Conservation (phyloP, 1,284 basidiomycete species). For the Trametes versicolor region DNA sequence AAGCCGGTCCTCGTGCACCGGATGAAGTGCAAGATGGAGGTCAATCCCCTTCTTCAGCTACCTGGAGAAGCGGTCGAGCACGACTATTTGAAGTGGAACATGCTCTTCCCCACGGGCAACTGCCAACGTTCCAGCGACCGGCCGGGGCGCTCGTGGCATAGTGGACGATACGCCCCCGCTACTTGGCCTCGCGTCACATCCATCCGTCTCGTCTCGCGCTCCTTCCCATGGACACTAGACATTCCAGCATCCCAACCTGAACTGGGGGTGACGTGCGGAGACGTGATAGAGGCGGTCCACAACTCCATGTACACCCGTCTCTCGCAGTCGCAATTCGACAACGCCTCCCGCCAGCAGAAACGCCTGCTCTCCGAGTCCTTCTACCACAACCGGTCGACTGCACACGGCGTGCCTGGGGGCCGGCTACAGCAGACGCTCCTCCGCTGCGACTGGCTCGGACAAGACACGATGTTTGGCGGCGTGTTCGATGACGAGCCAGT, state of each 20-base stretch:
- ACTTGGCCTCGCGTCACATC: constrained; percentile 72
- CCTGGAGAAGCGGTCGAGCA: constrained; percentile 53
- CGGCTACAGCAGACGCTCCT: constrained; percentile 66
- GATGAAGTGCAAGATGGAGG: constrained; percentile 54
- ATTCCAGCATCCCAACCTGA: constrained; percentile 58
- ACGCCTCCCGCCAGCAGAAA: constrained; percentile 47
- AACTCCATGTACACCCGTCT: constrained; percentile 60
- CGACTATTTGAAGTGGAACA: constrained; percentile 75
- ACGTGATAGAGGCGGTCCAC: constrained; percentile 69
- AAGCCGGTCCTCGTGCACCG: constrained; percentile 64
- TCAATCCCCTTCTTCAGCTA: constrained; percentile 72
- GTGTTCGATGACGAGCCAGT: constrained; percentile 56
- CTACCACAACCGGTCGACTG: constrained; percentile 69
- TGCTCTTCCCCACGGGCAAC: constrained; percentile 70
- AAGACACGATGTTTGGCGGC: constrained; percentile 68
- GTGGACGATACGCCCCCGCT: constrained; percentile 74
- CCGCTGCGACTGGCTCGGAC: constrained; percentile 69
- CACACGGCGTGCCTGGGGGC: constrained; percentile 72
- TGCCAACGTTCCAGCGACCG: constrained; percentile 70
- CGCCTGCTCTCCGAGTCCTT: constrained; percentile 60
- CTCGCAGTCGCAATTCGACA: constrained; percentile 59
- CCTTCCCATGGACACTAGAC: constrained; percentile 68
- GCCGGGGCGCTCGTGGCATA: constrained; percentile 69
- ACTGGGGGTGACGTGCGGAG: constrained; percentile 76
- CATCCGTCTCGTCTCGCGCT: constrained; percentile 60